Conservation (phyloP, 208 protist species). For the Naegleria gruberi region DNA sequence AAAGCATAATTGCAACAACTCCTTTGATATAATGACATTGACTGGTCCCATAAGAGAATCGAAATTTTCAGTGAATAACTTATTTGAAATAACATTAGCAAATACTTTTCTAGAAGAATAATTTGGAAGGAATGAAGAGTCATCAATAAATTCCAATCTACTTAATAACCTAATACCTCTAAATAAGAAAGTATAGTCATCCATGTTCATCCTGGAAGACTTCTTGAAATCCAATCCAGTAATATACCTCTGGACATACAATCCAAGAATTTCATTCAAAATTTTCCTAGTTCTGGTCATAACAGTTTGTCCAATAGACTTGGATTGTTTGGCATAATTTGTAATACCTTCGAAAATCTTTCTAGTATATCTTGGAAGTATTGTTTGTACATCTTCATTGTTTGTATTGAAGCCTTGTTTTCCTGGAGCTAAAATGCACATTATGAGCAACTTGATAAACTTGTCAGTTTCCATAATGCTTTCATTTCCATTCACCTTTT, state of each 20-base stretch:
- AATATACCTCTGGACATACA: background rate
- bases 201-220: background rate
- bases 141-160: background rate
- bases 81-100: background rate
- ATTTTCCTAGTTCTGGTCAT: background rate
- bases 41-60: background rate
- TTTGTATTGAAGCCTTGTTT: constrained; percentile 17
- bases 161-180: background rate
- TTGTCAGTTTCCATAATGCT: background rate
- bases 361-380: background rate
- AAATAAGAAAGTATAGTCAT: constrained; percentile 11
- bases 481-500: background rate
- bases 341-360: background rate
- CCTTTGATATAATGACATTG: background rate
- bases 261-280: background rate
- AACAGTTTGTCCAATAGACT: background rate
- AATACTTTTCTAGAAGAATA: background rate
- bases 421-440: background rate
- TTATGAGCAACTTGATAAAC: constrained; percentile 19
- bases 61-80: background rate
- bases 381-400: background rate
- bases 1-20: constrained; percentile 23
- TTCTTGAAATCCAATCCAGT: background rate
- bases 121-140: background rate
- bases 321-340: background rate